phyloP scores from a whole-genome alignment of 2,329 filamentous ascomycete species.

The Beauveria varroae region DNA sequence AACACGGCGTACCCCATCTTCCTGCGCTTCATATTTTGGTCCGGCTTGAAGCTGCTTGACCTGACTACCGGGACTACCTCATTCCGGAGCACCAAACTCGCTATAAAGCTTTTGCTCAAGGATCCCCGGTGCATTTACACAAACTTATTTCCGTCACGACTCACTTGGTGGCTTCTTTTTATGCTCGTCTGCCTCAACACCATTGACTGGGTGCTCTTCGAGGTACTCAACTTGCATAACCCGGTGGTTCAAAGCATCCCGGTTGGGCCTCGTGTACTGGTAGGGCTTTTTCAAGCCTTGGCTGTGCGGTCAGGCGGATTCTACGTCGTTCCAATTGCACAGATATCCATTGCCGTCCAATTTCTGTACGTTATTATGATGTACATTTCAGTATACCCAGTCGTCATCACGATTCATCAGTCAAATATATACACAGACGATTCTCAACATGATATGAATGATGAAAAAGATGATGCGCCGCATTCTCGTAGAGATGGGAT shows the following conservation, averaged over 20 bases:
- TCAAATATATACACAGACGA: conserved; percentile 65
- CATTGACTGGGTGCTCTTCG: conserved; percentile 58
- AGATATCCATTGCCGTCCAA: conserved; percentile 49
- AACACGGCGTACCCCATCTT: conserved; percentile 61
- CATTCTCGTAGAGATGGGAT: neutral
- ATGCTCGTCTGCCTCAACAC: conserved; percentile 54
- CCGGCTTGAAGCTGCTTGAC: conserved; percentile 33
- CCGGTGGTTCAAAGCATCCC: conserved; percentile 44
- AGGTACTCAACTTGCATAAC: conserved; percentile 58
- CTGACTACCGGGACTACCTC: conserved; percentile 29
- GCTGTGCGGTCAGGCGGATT: conserved; percentile 60
- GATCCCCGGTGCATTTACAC: conserved; percentile 54
- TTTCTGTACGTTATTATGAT: conserved; percentile 57
- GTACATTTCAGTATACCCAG: conserved; percentile 58
- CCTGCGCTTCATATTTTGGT: conserved; percentile 52
- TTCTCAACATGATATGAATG: conserved; percentile 41
- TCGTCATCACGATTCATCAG: conserved; percentile 57
- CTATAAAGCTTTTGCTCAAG: conserved; percentile 45
- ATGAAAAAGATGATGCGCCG: neutral
- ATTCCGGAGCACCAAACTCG: conserved; percentile 36
- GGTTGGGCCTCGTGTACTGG: conserved; percentile 46
- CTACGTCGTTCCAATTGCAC: conserved; percentile 54
- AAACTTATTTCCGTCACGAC: conserved; percentile 54
- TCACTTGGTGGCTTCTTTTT: conserved; percentile 59
- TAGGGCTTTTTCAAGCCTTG: conserved; percentile 56